A percentile compares a stretch with the other conserved stretches of the same genome.
These are phyloP conservation scores for Cenchrus fungigraminus DNA, from an alignment of 176 grass and related monocot species.

Conservation along the genomic window DNA sequence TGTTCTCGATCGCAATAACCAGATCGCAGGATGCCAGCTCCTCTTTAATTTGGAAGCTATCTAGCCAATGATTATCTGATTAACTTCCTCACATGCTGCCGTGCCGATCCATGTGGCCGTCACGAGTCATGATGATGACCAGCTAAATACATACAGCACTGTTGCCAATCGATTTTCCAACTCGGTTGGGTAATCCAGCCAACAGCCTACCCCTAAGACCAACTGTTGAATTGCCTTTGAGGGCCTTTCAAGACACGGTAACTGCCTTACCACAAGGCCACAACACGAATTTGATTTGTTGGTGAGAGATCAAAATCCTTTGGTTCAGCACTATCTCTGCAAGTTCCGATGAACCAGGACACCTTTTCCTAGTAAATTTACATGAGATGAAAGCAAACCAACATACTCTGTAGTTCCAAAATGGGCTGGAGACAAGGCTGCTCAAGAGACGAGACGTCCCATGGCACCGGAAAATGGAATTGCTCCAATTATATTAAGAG, in stretches of 20 bases:
- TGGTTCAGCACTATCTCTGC: background rate
- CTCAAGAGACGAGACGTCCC: background rate
- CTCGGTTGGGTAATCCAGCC: too few relatives aligned
- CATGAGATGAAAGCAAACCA: background rate
- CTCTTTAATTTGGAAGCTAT: background rate
- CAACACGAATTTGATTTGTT: background rate
- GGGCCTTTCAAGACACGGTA: background rate
- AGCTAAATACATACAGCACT: too few relatives aligned
- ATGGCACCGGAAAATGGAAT: slow-evolving; percentile 11
- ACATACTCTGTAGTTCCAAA: background rate
- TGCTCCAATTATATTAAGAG: slow-evolving; percentile 28
- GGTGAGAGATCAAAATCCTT: background rate
- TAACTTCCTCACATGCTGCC: background rate
- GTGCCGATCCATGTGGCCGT: too few relatives aligned
- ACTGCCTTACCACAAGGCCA: background rate
- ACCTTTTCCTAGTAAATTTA: slow-evolving; percentile 1
- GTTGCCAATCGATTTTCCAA: too few relatives aligned
- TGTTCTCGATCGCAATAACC: background rate
- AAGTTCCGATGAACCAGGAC: background rate
- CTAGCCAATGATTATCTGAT: slow-evolving; percentile 17
- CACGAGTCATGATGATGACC: too few relatives aligned
- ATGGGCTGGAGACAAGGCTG: background rate
- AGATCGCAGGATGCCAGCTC: background rate
- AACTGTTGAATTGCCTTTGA: background rate
- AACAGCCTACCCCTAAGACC: background rate